Evolutionary conservation across 306 rosid species (phyloP), one percentile per base, ranked within the genome.

Genomic region (Astragalus glycyphyllos): DNA sequence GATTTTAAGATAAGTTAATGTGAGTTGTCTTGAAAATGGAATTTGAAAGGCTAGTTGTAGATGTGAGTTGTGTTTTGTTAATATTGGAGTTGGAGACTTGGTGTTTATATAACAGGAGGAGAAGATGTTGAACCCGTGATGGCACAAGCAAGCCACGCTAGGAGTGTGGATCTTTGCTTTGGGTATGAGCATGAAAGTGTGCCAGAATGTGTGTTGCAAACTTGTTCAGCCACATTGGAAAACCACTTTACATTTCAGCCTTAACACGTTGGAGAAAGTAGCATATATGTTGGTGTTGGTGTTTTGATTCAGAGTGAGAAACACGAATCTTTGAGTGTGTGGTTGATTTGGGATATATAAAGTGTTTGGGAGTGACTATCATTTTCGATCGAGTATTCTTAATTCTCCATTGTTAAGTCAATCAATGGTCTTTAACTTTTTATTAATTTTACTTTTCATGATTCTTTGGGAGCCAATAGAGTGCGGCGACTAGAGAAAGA

Each of bases 81-180:
- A 57, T n/a, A 8, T 46, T 48, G 48, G 14, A 2, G 8, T 56
- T 56, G 1, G 56, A 56, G 57, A 14, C 0, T 13, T 42, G 65
- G 15, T 70, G 55, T 13, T 56, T 70, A 70, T 56, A 70, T 70
- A 56, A 17, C 5, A 45, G 15, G 26, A 70, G 8, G 34, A 45
- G 44, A 69, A 23, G 6, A 12, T 1, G 55, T 55, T 42, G 46
- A 17, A 55, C 11, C 41, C 6, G 9, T 69, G n/a, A 4, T 5
- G 32, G 16, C 74, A 69, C 74, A 56, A 20, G 63, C 20, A 7
- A 35, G 11, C 0, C 63, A 40, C 5, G 7, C 4, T 6, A 8
- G 11, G 51, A 53, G 74, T 69, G 64, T 69, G 63, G 51, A 40
- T 38, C 23, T 38, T 17, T 53, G 49, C 8, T 16, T 0, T 7